These are phyloP conservation scores for Brassica hybrid DNA, from an alignment of 441 rosid species.

Conservation along the genomic window DNA sequence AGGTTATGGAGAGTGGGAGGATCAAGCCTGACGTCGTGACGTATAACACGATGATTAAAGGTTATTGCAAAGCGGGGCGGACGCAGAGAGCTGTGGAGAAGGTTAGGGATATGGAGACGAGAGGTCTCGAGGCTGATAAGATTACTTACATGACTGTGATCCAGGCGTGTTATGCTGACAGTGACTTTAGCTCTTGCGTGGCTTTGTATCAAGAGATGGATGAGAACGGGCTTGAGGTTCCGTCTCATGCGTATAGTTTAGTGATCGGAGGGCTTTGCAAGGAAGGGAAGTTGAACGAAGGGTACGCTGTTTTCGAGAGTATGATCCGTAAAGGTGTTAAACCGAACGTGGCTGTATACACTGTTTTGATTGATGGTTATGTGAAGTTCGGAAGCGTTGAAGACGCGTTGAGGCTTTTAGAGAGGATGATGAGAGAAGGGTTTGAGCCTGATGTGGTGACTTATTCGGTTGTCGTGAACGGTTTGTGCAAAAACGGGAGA, in stretches of 20 bases:
- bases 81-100: slow-evolving; percentile 65
- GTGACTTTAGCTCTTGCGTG: slow-evolving; percentile 66
- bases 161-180: slow-evolving; percentile 71
- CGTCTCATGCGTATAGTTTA: slow-evolving; percentile 71
- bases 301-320: slow-evolving; percentile 63
- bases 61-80: slow-evolving; percentile 74
- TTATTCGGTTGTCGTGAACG: slow-evolving; percentile 66
- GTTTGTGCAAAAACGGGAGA: slow-evolving; percentile 75
- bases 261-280: slow-evolving; percentile 85
- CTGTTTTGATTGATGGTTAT: slow-evolving; percentile 76
- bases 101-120: slow-evolving; percentile 67
- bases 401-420: slow-evolving; percentile 66
- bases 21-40: slow-evolving; percentile 74
- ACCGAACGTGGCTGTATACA: slow-evolving; percentile 76
- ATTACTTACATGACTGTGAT: slow-evolving; percentile 81
- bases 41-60: slow-evolving; percentile 85
- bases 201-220: slow-evolving; percentile 80
- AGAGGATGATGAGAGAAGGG: slow-evolving; percentile 74
- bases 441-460: slow-evolving; percentile 67
- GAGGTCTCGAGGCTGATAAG: slow-evolving; percentile 71
- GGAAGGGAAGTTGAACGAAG: slow-evolving; percentile 73
- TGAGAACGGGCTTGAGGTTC: slow-evolving; percentile 73
- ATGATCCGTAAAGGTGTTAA: slow-evolving; percentile 63
- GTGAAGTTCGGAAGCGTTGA: slow-evolving; percentile 70
- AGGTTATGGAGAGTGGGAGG: slow-evolving; percentile 76